Conservation (phyloP, 805 yeast species). For the Wickerhamiella australiensis region DNA sequence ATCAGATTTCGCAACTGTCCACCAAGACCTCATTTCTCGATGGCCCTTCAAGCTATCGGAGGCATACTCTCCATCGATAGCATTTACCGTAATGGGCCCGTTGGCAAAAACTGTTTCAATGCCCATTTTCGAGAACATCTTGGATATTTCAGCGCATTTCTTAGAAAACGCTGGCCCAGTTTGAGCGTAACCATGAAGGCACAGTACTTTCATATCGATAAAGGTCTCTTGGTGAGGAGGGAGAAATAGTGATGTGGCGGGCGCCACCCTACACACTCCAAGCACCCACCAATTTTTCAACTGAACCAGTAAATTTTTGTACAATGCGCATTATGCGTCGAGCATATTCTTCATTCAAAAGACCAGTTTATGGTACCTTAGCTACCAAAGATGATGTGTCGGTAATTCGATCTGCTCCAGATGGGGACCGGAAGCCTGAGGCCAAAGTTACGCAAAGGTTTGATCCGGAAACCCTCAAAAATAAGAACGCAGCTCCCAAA, state of each 20-base stretch:
- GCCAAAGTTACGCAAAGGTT: slow-evolving; percentile 29
- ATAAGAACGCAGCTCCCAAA: slow-evolving; percentile 38
- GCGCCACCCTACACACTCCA: no score
- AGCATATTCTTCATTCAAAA: slow-evolving; percentile 3
- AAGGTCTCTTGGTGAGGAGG: no score
- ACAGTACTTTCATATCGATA: slow-evolving; percentile 45
- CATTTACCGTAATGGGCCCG: slow-evolving; percentile 57
- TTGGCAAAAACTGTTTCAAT: slow-evolving; percentile 65
- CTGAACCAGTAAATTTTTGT: background rate
- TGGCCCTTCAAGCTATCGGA: slow-evolving; percentile 23
- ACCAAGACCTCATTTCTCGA: slow-evolving; percentile 55
- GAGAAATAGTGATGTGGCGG: no score
- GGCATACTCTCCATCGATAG: slow-evolving; percentile 64
- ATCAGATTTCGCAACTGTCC: slow-evolving; percentile 37
- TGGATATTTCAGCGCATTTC: slow-evolving; percentile 81
- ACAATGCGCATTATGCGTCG: slow-evolving; percentile 8
- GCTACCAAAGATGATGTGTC: slow-evolving; percentile 10
- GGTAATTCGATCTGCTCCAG: slow-evolving; percentile 5
- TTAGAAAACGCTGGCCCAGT: slow-evolving; percentile 72
- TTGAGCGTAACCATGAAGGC: slow-evolving; percentile 76
- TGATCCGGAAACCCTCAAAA: slow-evolving; percentile 45
- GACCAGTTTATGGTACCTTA: slow-evolving; percentile 7
- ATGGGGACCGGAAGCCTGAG: background rate
- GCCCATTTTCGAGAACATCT: slow-evolving; percentile 51
- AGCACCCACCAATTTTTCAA: no score